A percentile compares a stretch with the other conserved stretches of the same genome.
phyloP scores from a whole-genome alignment of 2,329 filamentous ascomycete species.

The Cladosporium austrohemisphaericum region DNA sequence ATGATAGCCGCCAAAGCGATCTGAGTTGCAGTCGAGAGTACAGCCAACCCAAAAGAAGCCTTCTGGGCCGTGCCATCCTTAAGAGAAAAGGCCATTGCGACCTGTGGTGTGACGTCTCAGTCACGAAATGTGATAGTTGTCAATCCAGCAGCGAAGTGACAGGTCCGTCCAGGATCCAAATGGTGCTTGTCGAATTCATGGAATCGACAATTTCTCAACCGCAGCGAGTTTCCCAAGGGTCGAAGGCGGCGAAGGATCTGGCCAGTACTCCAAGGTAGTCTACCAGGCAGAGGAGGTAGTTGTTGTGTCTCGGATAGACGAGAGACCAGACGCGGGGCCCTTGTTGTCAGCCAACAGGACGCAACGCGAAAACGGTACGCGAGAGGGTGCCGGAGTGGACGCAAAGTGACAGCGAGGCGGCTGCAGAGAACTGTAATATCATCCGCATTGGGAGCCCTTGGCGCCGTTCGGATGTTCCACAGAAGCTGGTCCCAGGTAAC shows the following conservation, averaged over 20 bases:
- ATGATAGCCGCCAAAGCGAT: slow-evolving; percentile 21
- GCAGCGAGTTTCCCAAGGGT: slow-evolving; percentile 12
- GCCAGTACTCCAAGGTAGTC: neutral
- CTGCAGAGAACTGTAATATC: slow-evolving; percentile 15
- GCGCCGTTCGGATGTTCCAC: slow-evolving; percentile 14
- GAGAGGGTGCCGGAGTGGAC: slow-evolving; percentile 5
- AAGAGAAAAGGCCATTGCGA: slow-evolving; percentile 11
- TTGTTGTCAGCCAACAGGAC: slow-evolving; percentile 12
- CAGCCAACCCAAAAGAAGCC: slow-evolving; percentile 12
- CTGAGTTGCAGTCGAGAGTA: slow-evolving; percentile 20
- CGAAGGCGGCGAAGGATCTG: neutral
- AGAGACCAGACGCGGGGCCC: slow-evolving; percentile 3
- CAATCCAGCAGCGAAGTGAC: slow-evolving; percentile 1
- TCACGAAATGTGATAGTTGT: slow-evolving; percentile 9
- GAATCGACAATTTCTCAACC: slow-evolving; percentile 14
- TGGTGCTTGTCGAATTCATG: slow-evolving; percentile 10
- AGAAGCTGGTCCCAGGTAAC: slow-evolving; percentile 14
- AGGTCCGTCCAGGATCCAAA: slow-evolving; percentile 13
- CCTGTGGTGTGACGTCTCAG: neutral
- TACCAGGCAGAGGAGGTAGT: slow-evolving; percentile 1
- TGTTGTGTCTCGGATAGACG: slow-evolving; percentile 14
- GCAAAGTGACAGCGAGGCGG: slow-evolving; percentile 13
- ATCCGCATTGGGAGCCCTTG: slow-evolving; percentile 11
- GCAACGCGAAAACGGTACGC: slow-evolving; percentile 14
- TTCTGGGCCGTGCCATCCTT: slow-evolving; percentile 7